Evolutionary conservation across 306 rosid species (phyloP), one percentile per base, ranked within the genome.

Genomic region (Quillaja saponaria): DNA sequence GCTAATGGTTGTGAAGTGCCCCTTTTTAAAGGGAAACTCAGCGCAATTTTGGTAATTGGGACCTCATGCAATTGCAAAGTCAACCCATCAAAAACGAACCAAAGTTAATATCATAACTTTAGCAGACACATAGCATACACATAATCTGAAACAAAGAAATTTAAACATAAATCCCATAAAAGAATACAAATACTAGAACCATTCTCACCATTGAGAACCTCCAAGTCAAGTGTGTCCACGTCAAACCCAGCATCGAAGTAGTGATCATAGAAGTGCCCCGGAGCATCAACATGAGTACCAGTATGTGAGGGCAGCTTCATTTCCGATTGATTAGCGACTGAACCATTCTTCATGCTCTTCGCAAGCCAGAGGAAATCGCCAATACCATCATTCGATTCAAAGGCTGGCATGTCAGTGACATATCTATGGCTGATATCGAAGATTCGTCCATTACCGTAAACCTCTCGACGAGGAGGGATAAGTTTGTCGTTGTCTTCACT

Each of bases 271-370:
- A 88, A 75, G 76, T 91, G 97, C 3, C 96, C 73, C 0, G 96
- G 95, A 35, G 96, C 76, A 46, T 88, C 96, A 33, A 91, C 95
- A 41, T 91, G 97, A 9, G 96, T 91, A 16, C 97, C 97, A 1
- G 87, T 81, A 79, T 91, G 97, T 66, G 56, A 51, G 15, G 87
- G 86, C 0, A 88, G 78, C 88, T 80, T 84, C 47, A 91, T 15
- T 41, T 47, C 75, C 0, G 96, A 91, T 69, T 6, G 31, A 61
- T 88, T 91, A 20, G 95, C 77, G 55, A 40, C 34, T 2, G 96
- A 88, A 13, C 96, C 97, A 51, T 91, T 91, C 80, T 91, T 91
- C 79, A 91, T 78, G 87, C 90, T 80, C 16, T 7, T n/a, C 1
- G 38, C 64, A 0, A 91, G 87, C 97, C 95, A 87, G 1, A 85